Percentiles rank a stretch among this genome's conserved stretches.
Evolutionary conservation across 1,139 yeast genomes (phyloP).

Genomic region (Diutina ranongensis): DNA sequence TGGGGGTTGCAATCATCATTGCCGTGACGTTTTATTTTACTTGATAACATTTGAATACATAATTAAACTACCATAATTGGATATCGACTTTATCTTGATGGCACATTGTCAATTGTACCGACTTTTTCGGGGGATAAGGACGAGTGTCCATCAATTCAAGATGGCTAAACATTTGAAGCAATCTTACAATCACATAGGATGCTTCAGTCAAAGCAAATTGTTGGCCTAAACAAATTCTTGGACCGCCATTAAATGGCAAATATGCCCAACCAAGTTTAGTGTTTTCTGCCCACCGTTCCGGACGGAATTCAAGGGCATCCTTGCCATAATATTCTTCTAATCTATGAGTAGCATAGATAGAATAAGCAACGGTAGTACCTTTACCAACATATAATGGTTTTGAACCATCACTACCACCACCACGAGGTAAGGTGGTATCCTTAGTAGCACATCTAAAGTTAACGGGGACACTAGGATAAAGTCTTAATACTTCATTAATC

Average conservation of each 20-base stretch:
- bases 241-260: slow-evolving; percentile 45
- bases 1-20: too few relatives aligned
- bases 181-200: slow-evolving; percentile 6
- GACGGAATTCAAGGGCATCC: slow-evolving; percentile 4
- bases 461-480: slow-evolving; percentile 6
- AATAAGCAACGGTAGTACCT: slow-evolving; percentile 6
- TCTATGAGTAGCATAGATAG: slow-evolving; percentile 2
- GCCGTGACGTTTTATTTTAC: too few relatives aligned
- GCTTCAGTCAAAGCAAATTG: slow-evolving; percentile 5
- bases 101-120: slow-evolving; percentile 23
- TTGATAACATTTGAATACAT: too few relatives aligned
- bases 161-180: slow-evolving; percentile 21
- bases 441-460: slow-evolving; percentile 3
- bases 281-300: slow-evolving; percentile 5
- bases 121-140: slow-evolving; percentile 22
- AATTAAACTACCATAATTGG: background rate
- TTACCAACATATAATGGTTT: slow-evolving; percentile 5
- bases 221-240: slow-evolving; percentile 35
- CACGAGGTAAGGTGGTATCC: slow-evolving; percentile 3
- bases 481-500: slow-evolving; percentile 4
- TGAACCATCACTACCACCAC: slow-evolving; percentile 4
- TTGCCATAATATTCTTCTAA: slow-evolving; percentile 1
- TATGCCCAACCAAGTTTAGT: slow-evolving; percentile 5
- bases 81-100: slow-evolving; percentile 1
- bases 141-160: slow-evolving; percentile 15